A percentile compares a stretch with the other conserved stretches of the same genome.
Evolutionary conservation across 306 rosid species (phyloP).

Genomic region (Cucurbita maxima): DNA sequence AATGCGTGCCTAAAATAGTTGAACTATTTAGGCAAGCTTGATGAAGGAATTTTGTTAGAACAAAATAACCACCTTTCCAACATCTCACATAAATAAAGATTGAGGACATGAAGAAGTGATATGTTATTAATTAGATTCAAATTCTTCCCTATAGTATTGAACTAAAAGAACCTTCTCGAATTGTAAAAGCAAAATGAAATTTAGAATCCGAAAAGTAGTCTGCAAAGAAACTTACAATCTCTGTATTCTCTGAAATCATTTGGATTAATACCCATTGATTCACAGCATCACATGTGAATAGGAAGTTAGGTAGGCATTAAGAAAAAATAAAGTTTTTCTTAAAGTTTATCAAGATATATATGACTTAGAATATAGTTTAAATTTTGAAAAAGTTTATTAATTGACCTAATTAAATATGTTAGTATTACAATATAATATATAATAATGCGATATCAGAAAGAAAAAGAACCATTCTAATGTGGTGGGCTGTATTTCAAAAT

Average conservation of each 20-base stretch:
- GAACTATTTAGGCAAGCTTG: too few relatives aligned
- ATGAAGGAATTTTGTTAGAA: background rate
- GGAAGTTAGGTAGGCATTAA: background rate
- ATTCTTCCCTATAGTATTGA: too few relatives aligned
- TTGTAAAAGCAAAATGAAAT: background rate
- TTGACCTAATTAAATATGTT: background rate
- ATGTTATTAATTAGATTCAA: too few relatives aligned
- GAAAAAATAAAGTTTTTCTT: too few relatives aligned
- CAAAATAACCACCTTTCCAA: background rate
- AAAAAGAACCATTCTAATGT: background rate
- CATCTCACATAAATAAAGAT: background rate
- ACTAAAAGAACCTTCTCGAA: background rate
- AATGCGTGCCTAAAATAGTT: too few relatives aligned
- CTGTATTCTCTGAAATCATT: background rate
- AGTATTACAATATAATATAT: background rate
- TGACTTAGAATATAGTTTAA: too few relatives aligned
- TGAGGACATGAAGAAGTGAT: background rate
- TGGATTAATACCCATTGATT: background rate
- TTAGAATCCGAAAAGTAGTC: background rate
- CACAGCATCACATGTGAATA: background rate
- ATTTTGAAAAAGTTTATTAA: background rate
- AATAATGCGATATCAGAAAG: background rate
- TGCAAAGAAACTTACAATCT: background rate
- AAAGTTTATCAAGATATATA: too few relatives aligned
- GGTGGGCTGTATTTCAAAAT: background rate